Conservation (phyloP, 202 grass and related monocot genomes). For the Thinopyrum obtusiflorum region DNA sequence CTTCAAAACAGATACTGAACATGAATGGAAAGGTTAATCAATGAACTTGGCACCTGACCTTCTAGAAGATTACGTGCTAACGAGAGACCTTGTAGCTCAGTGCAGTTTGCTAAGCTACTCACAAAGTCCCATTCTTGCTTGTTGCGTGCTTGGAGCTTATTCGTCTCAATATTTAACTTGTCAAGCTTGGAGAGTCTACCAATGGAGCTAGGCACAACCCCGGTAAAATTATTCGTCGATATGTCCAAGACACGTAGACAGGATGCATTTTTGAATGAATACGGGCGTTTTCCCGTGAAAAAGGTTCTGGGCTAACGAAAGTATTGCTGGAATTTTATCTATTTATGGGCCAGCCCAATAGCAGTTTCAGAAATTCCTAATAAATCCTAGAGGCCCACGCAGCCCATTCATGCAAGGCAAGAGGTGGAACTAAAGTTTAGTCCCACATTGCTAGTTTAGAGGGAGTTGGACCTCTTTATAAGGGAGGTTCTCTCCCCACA, state of each 20-base stretch:
- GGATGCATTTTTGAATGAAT: constrained; percentile 16
- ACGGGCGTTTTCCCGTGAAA: constrained; percentile 20
- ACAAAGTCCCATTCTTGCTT: constrained; percentile 41
- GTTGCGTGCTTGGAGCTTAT: constrained; percentile 16
- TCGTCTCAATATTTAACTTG: constrained; percentile 14
- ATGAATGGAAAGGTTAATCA: constrained; percentile 30
- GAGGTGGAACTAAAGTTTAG: no score
- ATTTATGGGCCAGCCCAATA: no score
- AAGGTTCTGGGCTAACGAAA: constrained; percentile 4
- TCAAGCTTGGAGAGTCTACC: constrained; percentile 32
- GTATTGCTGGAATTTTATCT: no score
- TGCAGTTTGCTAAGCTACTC: constrained; percentile 28
- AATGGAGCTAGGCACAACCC: constrained; percentile 30
- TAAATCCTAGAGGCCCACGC: no score
- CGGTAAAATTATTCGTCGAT: constrained; percentile 22
- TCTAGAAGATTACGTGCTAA: background rate
- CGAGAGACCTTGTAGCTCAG: background rate
- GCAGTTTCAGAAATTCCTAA: no score
- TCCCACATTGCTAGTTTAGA: no score
- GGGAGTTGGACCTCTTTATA: no score
- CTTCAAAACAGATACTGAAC: background rate
- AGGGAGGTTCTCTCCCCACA: no score
- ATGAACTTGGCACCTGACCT: constrained; percentile 20
- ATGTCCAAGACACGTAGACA: background rate
- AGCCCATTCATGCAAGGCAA: no score